These are phyloP conservation scores for Pseudocercospora crystallina DNA, from an alignment of 2,329 filamentous ascomycete species.

Conservation along the genomic window DNA sequence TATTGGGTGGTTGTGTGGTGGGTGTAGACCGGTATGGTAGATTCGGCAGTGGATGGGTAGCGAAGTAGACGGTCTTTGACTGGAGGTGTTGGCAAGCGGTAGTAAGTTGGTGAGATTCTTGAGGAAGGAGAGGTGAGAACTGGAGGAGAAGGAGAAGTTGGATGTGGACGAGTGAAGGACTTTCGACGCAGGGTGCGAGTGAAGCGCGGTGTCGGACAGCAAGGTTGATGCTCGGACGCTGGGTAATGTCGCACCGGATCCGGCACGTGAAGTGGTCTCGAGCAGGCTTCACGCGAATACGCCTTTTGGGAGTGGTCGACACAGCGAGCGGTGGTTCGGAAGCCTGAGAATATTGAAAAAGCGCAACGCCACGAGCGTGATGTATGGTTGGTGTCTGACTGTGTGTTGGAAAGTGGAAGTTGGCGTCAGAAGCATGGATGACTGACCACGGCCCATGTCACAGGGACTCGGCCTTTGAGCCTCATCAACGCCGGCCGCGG, in stretches of 20 bases:
- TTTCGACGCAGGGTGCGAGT: neutral
- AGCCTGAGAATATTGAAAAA: too few relatives aligned
- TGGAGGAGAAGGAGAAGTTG: conserved; percentile 3
- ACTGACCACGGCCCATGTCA: too few relatives aligned
- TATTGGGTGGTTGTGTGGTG: conserved; percentile 11
- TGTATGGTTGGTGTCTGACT: too few relatives aligned
- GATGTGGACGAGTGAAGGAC: neutral
- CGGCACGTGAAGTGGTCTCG: conserved; percentile 2
- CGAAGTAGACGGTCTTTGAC: neutral
- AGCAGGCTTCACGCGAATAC: too few relatives aligned
- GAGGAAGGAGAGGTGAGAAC: neutral
- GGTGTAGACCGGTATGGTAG: neutral
- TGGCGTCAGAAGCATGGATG: too few relatives aligned
- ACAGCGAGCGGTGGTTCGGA: too few relatives aligned
- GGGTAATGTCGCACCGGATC: conserved; percentile 12
- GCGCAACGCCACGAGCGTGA: too few relatives aligned
- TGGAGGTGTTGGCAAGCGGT: neutral
- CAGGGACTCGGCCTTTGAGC: too few relatives aligned
- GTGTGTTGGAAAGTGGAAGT: too few relatives aligned
- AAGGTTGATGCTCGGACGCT: conserved; percentile 15
- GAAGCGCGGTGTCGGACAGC: conserved; percentile 2
- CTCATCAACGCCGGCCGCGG: too few relatives aligned
- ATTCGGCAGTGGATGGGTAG: neutral
- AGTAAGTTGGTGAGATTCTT: neutral
- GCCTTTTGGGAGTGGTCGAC: too few relatives aligned